Evolutionary conservation across 1,284 basidiomycete species (phyloP), one percentile per base, ranked within the genome.

Genomic region (Ganoderma sp.): DNA sequence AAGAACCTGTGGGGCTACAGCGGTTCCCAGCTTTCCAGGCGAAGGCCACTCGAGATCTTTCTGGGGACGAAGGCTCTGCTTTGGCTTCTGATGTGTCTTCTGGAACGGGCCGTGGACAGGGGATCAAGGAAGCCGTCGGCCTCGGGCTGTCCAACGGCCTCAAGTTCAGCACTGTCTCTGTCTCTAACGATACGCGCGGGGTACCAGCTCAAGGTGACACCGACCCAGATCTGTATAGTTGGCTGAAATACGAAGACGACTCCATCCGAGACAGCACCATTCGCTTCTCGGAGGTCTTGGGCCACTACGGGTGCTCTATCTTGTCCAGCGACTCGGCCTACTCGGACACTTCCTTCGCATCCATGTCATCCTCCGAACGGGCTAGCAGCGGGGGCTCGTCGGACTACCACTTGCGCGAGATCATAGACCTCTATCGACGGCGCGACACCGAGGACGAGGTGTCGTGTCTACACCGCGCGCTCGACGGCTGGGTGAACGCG

Each of bases 261-360:
- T 19, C 25, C 52, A 19, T 32, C 8, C 39, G 39, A 19, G 58
- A 60, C n/a, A 42, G 39, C 41, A 28, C 39, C 22, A 22, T 60
- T 12, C 58, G 22, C 58, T 59, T 59, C 43, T 50, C 56, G n/a
- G 65, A 61, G 34, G 56, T 69, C 48, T 54, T 69, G 17, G 68
- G 61, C 43, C 58, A 61, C 52, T 69, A 64, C 45, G 58, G 50
- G 22, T 64, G 39, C 59, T 28, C 39, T 5, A 22, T 60, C 6
- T n/a, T 22, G 25, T 22, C 41, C n/a, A 8, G 57, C 5, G 32
- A 56, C 15, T 37, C 57, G 12, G 37, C 10, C 48, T 52, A 52
- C 25, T 52, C 48, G 12, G 5, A 59, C 10, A 39, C 15, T 12
- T 37, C 57, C 28, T 10, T 39, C 12, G 57, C 19, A 8, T 56